Evolutionary conservation across 2,329 filamentous ascomycete species (phyloP), one percentile per base, ranked within the genome.

Genomic region (Exophiala sp.): DNA sequence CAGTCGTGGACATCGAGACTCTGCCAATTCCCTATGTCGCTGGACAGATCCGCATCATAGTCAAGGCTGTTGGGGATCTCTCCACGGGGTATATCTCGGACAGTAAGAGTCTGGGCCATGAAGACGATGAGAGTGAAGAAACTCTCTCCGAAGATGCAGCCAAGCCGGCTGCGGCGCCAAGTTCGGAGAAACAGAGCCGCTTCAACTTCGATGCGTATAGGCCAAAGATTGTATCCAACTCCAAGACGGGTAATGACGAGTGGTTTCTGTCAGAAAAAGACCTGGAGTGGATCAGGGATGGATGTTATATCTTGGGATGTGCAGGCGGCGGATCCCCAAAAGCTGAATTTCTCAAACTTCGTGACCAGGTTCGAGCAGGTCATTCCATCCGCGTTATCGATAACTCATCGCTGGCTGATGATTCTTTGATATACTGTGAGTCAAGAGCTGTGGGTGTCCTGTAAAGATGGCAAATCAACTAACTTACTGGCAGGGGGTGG

Each of bases 271-370:
- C 70, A 1, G 70, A 74, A 54, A 68, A 64, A 2, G 73, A 76
- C 54, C 59, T 73, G 1, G 62, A 66, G 4, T 75, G 68, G 65
- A 66, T 76, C 11, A 65, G 70, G 2, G 69, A 68, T 19, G 73
- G 73, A 3, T 74, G 72, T 53, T 73, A 74, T 49, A 70, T 74
- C 14, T 63, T 76, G 7, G 73, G 72, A 18, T 73, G 70, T 19
- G 73, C 68, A 8, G 73, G 73, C 8, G 73, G 73, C 29, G 73
- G 73, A 2, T 70, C 68, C 34, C 45, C 5, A 24, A 37, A 37
- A 37, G 34, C 34, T 19, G 34, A 37, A 19, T 37, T 37, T 37
- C 16, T 37, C 38, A 11, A 45, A 50, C 21, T 46, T 38, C 14
- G 45, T 34, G 9, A 50, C 50, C 38, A 44, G 46, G 18, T 37